Conservation (phyloP, 2,329 filamentous ascomycete genomes). For the Ophiostoma triangulosporum region DNA sequence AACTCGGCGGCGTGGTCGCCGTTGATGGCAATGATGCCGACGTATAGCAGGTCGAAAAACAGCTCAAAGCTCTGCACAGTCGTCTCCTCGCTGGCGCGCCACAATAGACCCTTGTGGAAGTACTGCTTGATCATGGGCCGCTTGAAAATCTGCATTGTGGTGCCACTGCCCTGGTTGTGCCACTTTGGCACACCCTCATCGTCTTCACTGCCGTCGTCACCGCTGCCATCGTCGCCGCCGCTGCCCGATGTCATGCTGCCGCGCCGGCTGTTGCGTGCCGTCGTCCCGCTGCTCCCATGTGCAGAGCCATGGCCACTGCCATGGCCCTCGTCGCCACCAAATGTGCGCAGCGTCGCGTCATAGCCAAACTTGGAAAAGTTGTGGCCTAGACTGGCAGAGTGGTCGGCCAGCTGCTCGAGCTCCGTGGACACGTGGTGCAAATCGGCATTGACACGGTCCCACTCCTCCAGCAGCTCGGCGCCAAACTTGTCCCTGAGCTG, state of each 20-base stretch:
- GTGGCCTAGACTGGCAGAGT: constrained; percentile 35
- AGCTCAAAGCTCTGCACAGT: constrained; percentile 51
- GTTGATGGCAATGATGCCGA: constrained; percentile 50
- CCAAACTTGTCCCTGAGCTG: constrained; percentile 35
- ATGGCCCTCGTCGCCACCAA: constrained; percentile 16
- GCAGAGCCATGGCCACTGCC: neutral
- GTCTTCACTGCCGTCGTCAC: constrained; percentile 3
- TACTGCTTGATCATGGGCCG: constrained; percentile 49
- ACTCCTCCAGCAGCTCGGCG: constrained; percentile 35
- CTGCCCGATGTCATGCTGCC: neutral
- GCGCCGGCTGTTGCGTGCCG: constrained; percentile 2
- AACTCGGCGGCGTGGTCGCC: constrained; percentile 46
- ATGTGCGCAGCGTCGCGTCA: constrained; percentile 40
- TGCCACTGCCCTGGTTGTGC: constrained; percentile 22
- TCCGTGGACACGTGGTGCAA: constrained; percentile 38
- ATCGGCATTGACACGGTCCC: constrained; percentile 40
- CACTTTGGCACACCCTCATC: constrained; percentile 9
- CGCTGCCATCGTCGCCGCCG: constrained; percentile 14
- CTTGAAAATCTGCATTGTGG: constrained; percentile 42
- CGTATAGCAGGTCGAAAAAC: constrained; percentile 50
- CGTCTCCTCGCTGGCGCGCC: constrained; percentile 44
- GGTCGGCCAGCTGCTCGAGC: constrained; percentile 38
- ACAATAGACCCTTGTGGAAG: constrained; percentile 51
- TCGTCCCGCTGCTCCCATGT: neutral
- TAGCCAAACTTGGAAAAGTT: constrained; percentile 53